Percentiles rank a stretch among this genome's conserved stretches.
phyloP scores from a whole-genome alignment of 176 grass and related monocot genomes.

The Pontederia paniculata region DNA sequence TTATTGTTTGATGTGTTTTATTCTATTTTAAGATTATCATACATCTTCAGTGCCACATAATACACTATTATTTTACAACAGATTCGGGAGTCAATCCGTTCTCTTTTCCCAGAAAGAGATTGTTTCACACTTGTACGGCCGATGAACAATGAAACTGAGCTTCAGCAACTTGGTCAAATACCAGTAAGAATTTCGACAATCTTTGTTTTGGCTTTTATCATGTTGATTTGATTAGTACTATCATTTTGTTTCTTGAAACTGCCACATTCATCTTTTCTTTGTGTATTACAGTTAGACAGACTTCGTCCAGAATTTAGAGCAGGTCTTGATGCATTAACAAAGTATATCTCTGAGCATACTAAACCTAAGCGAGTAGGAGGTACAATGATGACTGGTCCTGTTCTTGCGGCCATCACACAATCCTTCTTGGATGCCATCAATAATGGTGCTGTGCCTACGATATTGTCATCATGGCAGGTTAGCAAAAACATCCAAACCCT shows the following conservation, averaged over 20 bases:
- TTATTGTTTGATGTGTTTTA: not conserved
- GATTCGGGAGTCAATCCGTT: slow-evolving; percentile 65
- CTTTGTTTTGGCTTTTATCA: slow-evolving; percentile 1
- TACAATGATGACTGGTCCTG: slow-evolving; percentile 56
- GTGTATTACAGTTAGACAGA: slow-evolving; percentile 39
- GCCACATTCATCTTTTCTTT: not conserved
- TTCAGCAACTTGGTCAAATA: slow-evolving; percentile 63
- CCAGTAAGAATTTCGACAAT: slow-evolving; percentile 27
- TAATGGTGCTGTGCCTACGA: slow-evolving; percentile 65
- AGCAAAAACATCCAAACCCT: slow-evolving; percentile 3
- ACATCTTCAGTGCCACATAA: not conserved
- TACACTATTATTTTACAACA: slow-evolving; percentile 12
- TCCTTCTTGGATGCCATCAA: slow-evolving; percentile 71
- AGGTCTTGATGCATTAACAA: slow-evolving; percentile 54
- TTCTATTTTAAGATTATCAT: no score
- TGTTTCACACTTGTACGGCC: slow-evolving; percentile 73
- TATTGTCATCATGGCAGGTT: slow-evolving; percentile 84
- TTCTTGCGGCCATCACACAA: slow-evolving; percentile 52
- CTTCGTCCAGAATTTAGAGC: slow-evolving; percentile 49
- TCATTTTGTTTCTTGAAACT: slow-evolving; percentile 1
- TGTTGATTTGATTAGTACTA: slow-evolving; percentile 3
- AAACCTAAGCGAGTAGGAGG: slow-evolving; percentile 63
- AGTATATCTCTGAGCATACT: slow-evolving; percentile 55
- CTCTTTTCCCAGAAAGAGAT: slow-evolving; percentile 73
- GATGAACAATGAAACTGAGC: slow-evolving; percentile 71